Base-by-base conservation (phyloP, 495 filamentous ascomycete genomes). In the Penicillium canescens region DNA sequence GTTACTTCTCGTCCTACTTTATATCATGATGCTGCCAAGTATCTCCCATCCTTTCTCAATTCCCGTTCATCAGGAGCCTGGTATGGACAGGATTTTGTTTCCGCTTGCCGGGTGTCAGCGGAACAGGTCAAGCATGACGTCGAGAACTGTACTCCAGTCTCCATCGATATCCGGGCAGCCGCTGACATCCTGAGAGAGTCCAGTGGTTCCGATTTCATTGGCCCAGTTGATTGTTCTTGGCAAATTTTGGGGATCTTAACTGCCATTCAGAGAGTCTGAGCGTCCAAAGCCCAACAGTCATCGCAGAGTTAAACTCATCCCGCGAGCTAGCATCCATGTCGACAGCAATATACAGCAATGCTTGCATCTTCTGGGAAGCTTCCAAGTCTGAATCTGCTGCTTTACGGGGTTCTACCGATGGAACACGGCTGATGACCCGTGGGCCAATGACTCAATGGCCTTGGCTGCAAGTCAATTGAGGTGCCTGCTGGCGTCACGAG, bases 111-210 rank as follows among this genome's bases (percentile, higher is more conserved):
- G 51, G 21, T 54, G 34, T 34, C 35, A 28, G 42, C 51, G 51
- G 51, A 54, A 54, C 28, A 31, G 9, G 49, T 2, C 12, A 24
- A 9, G 13, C 14, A 54, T 54, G 51, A 54, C 51, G 51, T 54
- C 42, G 42, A 46, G 14, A 21, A 33, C 11, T 54, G 13, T 10
- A n/a, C 42, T 31, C 12, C 18, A n/a, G 10, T 11, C 38, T 31
- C 26, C 6, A 31, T 38, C 9, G n/a, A 44, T 18, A 44, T 52
- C 33, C 49, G 40, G 40, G 16, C 40, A 36, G 23, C 36, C 36
- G 46, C n/a, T 18, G 13, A 10, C 6, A 6, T 13, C 11, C 12
- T 38, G 18, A 24, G 33, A 38, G 21, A 7, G 9, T 8, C 28
- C 28, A 31, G 5, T 31, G 28, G 28, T 10, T 31, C 28, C 4